Conservation (phyloP, 1,284 basidiomycete species). For the Fomitopsis schrenkii region DNA sequence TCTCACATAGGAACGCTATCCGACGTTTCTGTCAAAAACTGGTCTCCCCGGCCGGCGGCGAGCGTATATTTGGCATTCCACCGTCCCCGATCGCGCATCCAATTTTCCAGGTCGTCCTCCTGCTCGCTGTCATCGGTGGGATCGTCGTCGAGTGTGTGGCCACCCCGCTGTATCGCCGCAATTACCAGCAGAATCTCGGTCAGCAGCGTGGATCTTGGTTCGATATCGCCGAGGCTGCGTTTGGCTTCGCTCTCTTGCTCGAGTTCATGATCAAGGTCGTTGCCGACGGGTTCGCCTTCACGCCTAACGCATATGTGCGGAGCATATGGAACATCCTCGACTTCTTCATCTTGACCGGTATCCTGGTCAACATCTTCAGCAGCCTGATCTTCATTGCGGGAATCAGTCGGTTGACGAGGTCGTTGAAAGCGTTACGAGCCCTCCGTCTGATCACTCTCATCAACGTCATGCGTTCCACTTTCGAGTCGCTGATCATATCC, state of each 20-base stretch:
- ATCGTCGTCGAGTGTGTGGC: constrained; percentile 86
- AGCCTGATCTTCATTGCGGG: constrained; percentile 79
- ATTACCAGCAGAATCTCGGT: constrained; percentile 67
- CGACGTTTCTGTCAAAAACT: constrained; percentile 82
- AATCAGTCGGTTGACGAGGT: constrained; percentile 78
- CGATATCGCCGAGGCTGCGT: constrained; percentile 75
- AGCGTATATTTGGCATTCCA: constrained; percentile 76
- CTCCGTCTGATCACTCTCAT: constrained; percentile 89
- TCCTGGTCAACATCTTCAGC: constrained; percentile 81
- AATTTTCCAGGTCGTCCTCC: constrained; percentile 73
- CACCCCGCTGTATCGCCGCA: constrained; percentile 81
- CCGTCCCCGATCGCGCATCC: constrained; percentile 67
- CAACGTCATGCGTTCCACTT: constrained; percentile 83
- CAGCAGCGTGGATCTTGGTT: constrained; percentile 79
- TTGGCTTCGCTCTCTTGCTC: constrained; percentile 74
- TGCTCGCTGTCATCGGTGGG: constrained; percentile 79
- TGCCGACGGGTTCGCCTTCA: constrained; percentile 90
- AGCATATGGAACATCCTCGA: constrained; percentile 94
- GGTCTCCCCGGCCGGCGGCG: constrained; percentile 80
- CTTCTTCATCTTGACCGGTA: constrained; percentile 79
- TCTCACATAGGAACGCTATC: constrained; percentile 77
- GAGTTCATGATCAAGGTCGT: constrained; percentile 92
- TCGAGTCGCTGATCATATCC: constrained; percentile 88
- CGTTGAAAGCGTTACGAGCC: constrained; percentile 87
- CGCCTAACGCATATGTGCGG: constrained; percentile 91